Percentiles rank a stretch among this genome's conserved stretches.
phyloP scores from a whole-genome alignment of 805 yeast species.

The Monosporozyma siamensis region DNA sequence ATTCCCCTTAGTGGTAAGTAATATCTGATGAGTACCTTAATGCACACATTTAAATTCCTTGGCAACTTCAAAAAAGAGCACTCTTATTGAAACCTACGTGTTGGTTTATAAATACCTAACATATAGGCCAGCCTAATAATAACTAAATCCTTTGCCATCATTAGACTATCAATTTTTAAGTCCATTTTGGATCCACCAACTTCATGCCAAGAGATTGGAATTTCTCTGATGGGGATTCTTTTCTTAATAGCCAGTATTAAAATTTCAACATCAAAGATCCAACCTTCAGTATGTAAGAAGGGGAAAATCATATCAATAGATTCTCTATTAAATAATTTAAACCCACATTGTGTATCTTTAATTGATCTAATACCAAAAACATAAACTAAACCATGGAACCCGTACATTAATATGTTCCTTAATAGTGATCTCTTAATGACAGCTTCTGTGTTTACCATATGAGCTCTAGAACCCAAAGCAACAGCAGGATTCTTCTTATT shows the following conservation, averaged over 20 bases:
- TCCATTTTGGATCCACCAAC: constrained; percentile 92
- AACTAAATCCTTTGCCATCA: constrained; percentile 89
- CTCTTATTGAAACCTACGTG: constrained; percentile 3
- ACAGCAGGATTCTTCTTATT: constrained; percentile 38
- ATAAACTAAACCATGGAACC: constrained; percentile 76
- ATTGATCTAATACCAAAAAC: constrained; percentile 82
- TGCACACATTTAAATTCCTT: no score
- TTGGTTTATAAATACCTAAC: constrained; percentile 63
- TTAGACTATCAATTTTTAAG: constrained; percentile 79
- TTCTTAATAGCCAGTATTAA: constrained; percentile 71
- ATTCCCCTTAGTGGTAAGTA: no score
- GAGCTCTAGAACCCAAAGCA: constrained; percentile 91
- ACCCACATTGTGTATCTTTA: constrained; percentile 95
- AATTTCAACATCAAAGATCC: constrained; percentile 97
- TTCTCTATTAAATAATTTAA: constrained; percentile 73
- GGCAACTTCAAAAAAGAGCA: no score
- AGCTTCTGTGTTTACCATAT: constrained; percentile 91
- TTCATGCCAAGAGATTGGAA: constrained; percentile 93
- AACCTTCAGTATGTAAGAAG: constrained; percentile 88
- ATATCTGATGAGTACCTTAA: no score
- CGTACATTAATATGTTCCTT: constrained; percentile 87
- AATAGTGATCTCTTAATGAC: constrained; percentile 88
- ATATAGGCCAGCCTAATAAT: constrained; percentile 84
- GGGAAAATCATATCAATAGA: constrained; percentile 69
- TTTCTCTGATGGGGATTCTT: constrained; percentile 56